Base-by-base conservation (phyloP, 2,329 filamentous ascomycete species). In the Dactylellina cionopaga region DNA sequence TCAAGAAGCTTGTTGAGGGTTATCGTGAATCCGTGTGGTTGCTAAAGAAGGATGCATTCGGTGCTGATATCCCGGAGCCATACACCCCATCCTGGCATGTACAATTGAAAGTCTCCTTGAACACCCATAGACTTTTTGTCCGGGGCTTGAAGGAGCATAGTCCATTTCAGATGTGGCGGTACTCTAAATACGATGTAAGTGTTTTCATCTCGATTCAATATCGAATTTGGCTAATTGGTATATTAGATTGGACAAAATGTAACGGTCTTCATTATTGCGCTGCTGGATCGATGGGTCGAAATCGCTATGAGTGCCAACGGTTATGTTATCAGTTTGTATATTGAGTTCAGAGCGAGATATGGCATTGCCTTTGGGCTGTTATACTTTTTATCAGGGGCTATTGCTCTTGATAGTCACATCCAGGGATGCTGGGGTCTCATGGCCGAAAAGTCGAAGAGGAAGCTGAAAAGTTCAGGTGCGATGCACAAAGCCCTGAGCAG, bases 371-470 rank as follows among this genome's bases (percentile, higher is more conserved):
- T 82, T 35, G 78, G 79, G 11, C 78, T 82, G 27, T 74, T 80
- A 2, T 82, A 82, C 75, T 82, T 82, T 68, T 79, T 81, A 43
- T 76, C 78, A 1, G 78, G 79, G 0, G 80, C 81, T 70, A 81
- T 82, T 75, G 76, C 78, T 2, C 76, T 82, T 4, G 81, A 82
- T 52, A 76, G 76, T 5, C 79, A 79, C 2, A 75, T 81, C 19
- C 78, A 80, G 62, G 77, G 79, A 17, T 80, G 80, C 73, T 81
- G 80, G 80, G 76, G 77, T 5, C 74, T 76, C 13, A 78, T 77
- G 39, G 80, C 78, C 47, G 76, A 78, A 13, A 74, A 80, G 37
- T 80, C 80, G 0, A 77, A 78, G 7, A 79, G 80, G 60, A 80
- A 79, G 65, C 75, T 81, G 19, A 75, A 63, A 24, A 69, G 44